phyloP scores from a whole-genome alignment of 495 filamentous ascomycete genomes.

The Lindgomyces ingoldianus region DNA sequence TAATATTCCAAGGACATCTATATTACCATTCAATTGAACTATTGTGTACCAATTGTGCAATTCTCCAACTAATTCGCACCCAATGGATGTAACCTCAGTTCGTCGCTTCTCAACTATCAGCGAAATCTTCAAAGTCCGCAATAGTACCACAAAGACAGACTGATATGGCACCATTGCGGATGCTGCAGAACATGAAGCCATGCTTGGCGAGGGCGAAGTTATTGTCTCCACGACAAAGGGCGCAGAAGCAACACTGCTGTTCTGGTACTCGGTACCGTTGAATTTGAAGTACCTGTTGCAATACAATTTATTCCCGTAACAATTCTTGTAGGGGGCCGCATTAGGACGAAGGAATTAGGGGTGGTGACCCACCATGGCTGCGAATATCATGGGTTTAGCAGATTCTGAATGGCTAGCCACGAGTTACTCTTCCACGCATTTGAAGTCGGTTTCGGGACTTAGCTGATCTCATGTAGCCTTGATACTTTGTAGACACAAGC shows the following conservation, averaged over 20 bases:
- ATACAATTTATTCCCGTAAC: constrained; percentile 32
- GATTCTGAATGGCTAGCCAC: constrained; percentile 40
- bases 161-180: constrained; percentile 23
- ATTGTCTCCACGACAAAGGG: not conserved
- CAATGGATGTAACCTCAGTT: not conserved
- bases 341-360: constrained; percentile 37
- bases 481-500: constrained; percentile 42
- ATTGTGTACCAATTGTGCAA: no score
- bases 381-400: constrained; percentile 39
- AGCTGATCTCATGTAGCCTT: constrained; percentile 1
- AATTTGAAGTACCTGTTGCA: constrained; percentile 33
- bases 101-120: constrained; percentile 19
- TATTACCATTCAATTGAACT: no score
- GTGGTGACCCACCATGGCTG: constrained; percentile 36
- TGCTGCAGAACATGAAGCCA: constrained; percentile 13
- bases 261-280: constrained; percentile 30
- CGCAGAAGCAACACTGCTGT: constrained; percentile 17
- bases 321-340: constrained; percentile 32
- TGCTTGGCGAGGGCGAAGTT: constrained; percentile 8
- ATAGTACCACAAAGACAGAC: constrained; percentile 1
- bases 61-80: no score
- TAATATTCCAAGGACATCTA: no score
- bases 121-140: not conserved
- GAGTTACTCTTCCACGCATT: not conserved
- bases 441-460: not conserved